These are phyloP conservation scores for Cephalotrichum gorgonifer DNA, from an alignment of 2,329 filamentous ascomycete genomes.

Conservation along the genomic window DNA sequence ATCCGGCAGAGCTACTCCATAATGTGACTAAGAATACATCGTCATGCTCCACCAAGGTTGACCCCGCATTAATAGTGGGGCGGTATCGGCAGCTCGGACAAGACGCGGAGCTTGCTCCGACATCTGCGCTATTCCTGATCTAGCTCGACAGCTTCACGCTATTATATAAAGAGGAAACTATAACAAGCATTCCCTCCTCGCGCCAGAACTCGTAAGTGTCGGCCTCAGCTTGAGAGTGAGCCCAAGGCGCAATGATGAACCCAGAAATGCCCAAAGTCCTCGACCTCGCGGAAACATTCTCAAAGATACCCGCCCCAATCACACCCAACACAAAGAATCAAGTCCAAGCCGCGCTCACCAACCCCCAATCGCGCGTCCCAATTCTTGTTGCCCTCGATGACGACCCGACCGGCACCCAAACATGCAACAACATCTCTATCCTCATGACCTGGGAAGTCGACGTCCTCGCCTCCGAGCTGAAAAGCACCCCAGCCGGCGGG, in stretches of 20 bases:
- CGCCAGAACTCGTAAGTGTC: no score
- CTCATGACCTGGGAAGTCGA: slow-evolving; percentile 41
- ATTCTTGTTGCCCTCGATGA: slow-evolving; percentile 36
- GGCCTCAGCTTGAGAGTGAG: background rate
- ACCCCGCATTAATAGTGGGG: no score
- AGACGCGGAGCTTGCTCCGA: no score
- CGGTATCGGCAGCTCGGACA: no score
- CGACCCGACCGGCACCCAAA: slow-evolving; percentile 51
- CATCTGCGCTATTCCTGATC: no score
- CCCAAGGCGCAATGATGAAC: background rate
- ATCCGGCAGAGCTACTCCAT: no score
- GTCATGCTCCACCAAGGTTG: no score
- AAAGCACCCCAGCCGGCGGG: slow-evolving; percentile 17
- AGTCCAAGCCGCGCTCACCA: background rate
- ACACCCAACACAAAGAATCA: background rate
- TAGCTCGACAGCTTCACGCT: no score
- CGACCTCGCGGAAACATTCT: background rate
- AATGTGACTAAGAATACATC: no score
- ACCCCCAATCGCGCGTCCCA: slow-evolving; percentile 9
- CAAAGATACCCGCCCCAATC: background rate
- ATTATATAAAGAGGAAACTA: no score
- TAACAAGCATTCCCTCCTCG: no score
- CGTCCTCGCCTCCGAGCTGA: slow-evolving; percentile 33
- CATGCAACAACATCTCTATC: slow-evolving; percentile 46
- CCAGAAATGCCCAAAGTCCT: background rate